Evolutionary conservation across 305 asterid species (phyloP).

Genomic region (Fraxinus xanthoxyloides): DNA sequence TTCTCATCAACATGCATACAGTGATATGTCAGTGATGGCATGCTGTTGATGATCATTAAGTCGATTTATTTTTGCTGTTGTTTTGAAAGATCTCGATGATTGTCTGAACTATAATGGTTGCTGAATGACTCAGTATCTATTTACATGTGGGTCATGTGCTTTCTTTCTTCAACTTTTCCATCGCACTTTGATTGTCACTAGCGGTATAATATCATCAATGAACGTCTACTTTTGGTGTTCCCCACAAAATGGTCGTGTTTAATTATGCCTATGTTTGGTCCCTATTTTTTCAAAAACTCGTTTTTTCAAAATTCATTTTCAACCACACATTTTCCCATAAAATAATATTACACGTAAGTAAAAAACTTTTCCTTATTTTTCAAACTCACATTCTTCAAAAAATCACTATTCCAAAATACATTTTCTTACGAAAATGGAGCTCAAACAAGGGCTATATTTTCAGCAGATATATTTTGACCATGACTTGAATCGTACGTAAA

Average conservation of each 20-base stretch:
- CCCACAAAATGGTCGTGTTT: background rate
- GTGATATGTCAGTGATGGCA: background rate
- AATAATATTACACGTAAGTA: background rate
- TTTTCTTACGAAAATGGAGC: background rate
- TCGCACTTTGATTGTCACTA: background rate
- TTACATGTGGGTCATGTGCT: background rate
- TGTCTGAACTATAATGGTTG: conserved; percentile 1
- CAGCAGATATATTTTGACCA: background rate
- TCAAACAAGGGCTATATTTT: background rate
- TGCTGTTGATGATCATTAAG: background rate
- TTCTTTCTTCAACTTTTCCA: background rate
- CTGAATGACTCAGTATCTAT: background rate
- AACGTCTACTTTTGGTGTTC: background rate
- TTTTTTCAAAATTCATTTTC: background rate
- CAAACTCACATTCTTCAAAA: background rate
- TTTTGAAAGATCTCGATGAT: background rate
- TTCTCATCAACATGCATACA: background rate
- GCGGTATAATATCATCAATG: background rate
- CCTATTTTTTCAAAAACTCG: background rate
- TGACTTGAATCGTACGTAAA: background rate
- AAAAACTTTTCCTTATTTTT: background rate
- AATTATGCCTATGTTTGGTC: background rate
- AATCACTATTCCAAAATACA: background rate
- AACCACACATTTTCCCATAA: background rate
- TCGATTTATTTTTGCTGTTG: conserved; percentile 4